Base-by-base conservation (phyloP, 129 eudicot species). In the Erigeron canadensis region DNA sequence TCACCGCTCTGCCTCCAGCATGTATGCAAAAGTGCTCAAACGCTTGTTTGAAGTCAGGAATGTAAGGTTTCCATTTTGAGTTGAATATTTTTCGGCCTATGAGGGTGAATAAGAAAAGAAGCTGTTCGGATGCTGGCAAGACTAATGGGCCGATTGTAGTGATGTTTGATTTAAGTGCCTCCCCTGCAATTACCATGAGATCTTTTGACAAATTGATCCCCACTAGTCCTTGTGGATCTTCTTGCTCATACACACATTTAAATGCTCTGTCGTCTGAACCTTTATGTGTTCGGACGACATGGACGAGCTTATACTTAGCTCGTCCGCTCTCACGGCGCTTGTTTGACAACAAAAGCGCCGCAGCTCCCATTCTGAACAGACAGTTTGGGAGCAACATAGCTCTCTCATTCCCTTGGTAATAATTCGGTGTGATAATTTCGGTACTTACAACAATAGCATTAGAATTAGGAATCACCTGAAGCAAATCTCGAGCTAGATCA, bases 311-410 rank as follows among this genome's bases (percentile, higher is more conserved):
- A 61, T 90, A 90, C 77, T 90, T 90, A 0, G 96, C 80, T 2
- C 95, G 82, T 39, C 63, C 22, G 5, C 71, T 34, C 4, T 87
- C 89, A 0, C 82, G 69, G 1, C 84, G 74, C 55, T 87, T 90
- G 76, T 87, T 90, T 4, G 95, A 81, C 0, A 90, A 12, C 1
- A 85, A 17, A 22, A 90, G 70, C 0, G 96, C 91, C 3, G 95
- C 95, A 1, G 91, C 90, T 8, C 96, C 96, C 89, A 90, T 81
- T 0, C 96, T 79, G 60, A 90, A 90, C 5, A 90, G 74, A 77
- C 96, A 90, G 48, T 87, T 87, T 0, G 96, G 95, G 8, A 90
- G 83, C 0, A 90, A 83, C 96, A 90, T 90, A 4, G 96, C 95
- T 2, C 96, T 73, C 57, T 90, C 95, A 0, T 86, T 80, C 5